Base-by-base conservation (phyloP, 306 rosid genomes). In the Cicer judaicum region DNA sequence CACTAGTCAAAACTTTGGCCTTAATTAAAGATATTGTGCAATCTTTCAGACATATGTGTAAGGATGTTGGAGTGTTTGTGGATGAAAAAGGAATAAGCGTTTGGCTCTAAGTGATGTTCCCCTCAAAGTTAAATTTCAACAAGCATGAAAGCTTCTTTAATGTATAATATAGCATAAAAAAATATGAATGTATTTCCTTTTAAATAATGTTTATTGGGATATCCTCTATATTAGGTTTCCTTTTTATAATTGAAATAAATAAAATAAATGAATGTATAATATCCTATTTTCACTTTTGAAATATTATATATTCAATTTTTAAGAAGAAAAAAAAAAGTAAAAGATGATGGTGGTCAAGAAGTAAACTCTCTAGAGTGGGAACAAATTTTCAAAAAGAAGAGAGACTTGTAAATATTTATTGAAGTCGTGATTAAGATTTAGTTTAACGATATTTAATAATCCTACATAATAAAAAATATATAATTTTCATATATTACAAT, bases 101-200 rank as follows among this genome's bases (percentile, higher is more conserved):
- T 63, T 79, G 16, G 69, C 74, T 64, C 39, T 79, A 0, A 72
- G 69, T 40, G 40, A 79, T 38, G 74, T 8, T 48, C 78, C 83
- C 0, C 10, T 64, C 39, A 18, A 54, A 16, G 47, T 79, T 40
- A 49, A 72, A 5, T 79, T 79, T 14, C 70, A 64, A 42, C 53
- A 42, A 42, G 53, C 70, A 9, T 18, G 15, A 42, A 12, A 34
- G 46, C 7, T 7, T 38, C 7, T 36, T 21, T 11, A 36, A 38
- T 3, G 29, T 24, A 24, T 24, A 24, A 12, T 10, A 4, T 19
- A 24, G 8, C 6, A 21, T 9, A 19, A 21, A 24, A 1, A 9
- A 0, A 56, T 21, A 57, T 57, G 14, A 56, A 56, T 55, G 63
- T 11, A 10, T 21, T 56, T 56, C 7, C 8, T 6, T 57, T 57